These are phyloP conservation scores for Candida manassasensis DNA, from an alignment of 805 yeast species.

Conservation along the genomic window DNA sequence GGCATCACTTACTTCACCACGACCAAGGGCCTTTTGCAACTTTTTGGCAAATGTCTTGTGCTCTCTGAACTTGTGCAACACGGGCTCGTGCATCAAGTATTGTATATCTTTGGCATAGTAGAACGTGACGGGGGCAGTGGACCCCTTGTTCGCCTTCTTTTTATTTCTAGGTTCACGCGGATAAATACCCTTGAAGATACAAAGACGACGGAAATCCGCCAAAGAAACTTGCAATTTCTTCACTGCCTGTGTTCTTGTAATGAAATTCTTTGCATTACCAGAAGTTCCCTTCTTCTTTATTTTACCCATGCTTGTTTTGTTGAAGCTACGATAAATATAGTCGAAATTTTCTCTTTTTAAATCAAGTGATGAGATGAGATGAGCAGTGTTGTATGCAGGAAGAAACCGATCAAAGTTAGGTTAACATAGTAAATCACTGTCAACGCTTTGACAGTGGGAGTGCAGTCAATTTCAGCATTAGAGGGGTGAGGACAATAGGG, in stretches of 20 bases:
- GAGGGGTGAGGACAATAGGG: too few relatives aligned
- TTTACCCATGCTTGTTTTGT: constrained; percentile 41
- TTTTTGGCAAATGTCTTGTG: constrained; percentile 93
- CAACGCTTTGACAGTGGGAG: too few relatives aligned
- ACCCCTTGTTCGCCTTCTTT: constrained; percentile 95
- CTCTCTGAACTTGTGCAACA: constrained; percentile 84
- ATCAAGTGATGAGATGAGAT: constrained; percentile 3
- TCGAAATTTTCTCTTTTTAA: background rate
- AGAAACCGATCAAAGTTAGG: too few relatives aligned
- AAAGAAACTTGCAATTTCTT: constrained; percentile 86
- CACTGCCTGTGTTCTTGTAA: constrained; percentile 93
- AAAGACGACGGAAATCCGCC: constrained; percentile 94
- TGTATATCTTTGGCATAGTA: constrained; percentile 93
- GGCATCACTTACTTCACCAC: constrained; percentile 88
- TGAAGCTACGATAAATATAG: background rate
- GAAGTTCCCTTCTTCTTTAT: constrained; percentile 78
- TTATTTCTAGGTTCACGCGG: constrained; percentile 96
- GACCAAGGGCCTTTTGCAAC: constrained; percentile 81
- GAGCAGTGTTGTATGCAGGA: constrained; percentile 1
- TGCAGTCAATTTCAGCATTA: too few relatives aligned
- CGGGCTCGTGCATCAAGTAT: constrained; percentile 92
- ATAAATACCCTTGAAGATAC: constrained; percentile 96
- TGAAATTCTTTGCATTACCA: constrained; percentile 88
- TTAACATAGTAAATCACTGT: too few relatives aligned
- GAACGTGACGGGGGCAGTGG: constrained; percentile 94